A percentile compares a stretch with the other conserved stretches of the same genome.
Evolutionary conservation across 177 flowering plant species (phyloP).

Genomic region (Vitis hybrid): DNA sequence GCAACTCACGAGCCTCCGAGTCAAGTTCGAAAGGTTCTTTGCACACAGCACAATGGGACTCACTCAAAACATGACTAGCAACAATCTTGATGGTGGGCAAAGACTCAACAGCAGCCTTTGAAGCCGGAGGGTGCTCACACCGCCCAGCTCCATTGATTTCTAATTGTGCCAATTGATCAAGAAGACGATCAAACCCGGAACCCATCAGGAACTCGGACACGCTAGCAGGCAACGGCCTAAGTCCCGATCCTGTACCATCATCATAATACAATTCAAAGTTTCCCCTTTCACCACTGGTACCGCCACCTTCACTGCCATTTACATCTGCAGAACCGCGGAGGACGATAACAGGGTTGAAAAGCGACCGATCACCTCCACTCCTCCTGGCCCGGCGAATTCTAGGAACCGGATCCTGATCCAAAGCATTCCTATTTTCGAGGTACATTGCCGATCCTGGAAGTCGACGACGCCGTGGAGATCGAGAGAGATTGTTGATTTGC

Average conservation of each 20-base stretch:
- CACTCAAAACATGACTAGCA: constrained; percentile 22
- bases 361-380: constrained; percentile 29
- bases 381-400: constrained; percentile 23
- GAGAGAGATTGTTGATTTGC: constrained; percentile 13
- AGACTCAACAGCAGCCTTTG: constrained; percentile 43
- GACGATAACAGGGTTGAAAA: constrained; percentile 42
- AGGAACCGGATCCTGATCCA: constrained; percentile 1
- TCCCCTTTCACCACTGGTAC: constrained; percentile 5
- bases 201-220: constrained; percentile 48
- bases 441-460: constrained; percentile 17
- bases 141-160: constrained; percentile 30
- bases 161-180: constrained; percentile 36
- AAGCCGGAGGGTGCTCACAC: constrained; percentile 40
- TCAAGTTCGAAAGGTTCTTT: constrained; percentile 35
- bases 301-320: constrained; percentile 7
- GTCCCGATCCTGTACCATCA: constrained; percentile 35
- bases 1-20: constrained; percentile 41
- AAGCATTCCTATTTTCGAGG: constrained; percentile 7
- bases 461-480: constrained; percentile 16
- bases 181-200: constrained; percentile 45
- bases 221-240: constrained; percentile 34
- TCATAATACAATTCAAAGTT: constrained; percentile 40
- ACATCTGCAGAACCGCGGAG: constrained; percentile 24
- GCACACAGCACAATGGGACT: constrained; percentile 47
- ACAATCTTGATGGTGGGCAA: constrained; percentile 37